These are phyloP conservation scores for Solanum phureja DNA, from an alignment of 257 asterid genomes.

Conservation along the genomic window DNA sequence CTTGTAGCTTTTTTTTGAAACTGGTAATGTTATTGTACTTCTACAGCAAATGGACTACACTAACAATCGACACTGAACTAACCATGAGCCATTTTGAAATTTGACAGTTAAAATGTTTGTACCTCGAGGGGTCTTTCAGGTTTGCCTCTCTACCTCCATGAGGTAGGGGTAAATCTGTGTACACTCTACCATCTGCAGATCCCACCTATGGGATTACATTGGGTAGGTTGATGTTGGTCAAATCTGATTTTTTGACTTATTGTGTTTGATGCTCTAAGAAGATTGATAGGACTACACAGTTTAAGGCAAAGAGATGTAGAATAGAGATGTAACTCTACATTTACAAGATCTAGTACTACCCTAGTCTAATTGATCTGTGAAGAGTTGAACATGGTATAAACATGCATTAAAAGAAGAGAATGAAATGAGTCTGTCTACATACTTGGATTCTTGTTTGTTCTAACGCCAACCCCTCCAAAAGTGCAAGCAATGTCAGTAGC, in stretches of 20 bases:
- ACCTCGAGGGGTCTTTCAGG: neutral
- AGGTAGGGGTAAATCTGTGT: neutral
- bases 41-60: neutral
- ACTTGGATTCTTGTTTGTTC: constrained; percentile 90
- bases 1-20: neutral
- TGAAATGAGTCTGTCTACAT: constrained; percentile 6
- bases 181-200: neutral
- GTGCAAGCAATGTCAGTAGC: constrained; percentile 91
- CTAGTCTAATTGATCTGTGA: neutral
- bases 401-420: neutral
- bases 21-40: neutral
- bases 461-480: constrained; percentile 82
- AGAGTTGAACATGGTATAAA: neutral
- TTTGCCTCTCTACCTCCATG: neutral
- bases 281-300: neutral
- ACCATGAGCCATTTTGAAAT: neutral
- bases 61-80: neutral
- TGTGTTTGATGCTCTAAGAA: neutral
- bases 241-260: neutral
- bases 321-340: neutral
- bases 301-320: neutral
- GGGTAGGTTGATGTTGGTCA: neutral
- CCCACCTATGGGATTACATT: neutral
- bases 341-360: neutral
- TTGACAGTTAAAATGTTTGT: neutral